phyloP scores from a whole-genome alignment of 2,329 filamentous ascomycete genomes.

The Aspergillus sp. region DNA sequence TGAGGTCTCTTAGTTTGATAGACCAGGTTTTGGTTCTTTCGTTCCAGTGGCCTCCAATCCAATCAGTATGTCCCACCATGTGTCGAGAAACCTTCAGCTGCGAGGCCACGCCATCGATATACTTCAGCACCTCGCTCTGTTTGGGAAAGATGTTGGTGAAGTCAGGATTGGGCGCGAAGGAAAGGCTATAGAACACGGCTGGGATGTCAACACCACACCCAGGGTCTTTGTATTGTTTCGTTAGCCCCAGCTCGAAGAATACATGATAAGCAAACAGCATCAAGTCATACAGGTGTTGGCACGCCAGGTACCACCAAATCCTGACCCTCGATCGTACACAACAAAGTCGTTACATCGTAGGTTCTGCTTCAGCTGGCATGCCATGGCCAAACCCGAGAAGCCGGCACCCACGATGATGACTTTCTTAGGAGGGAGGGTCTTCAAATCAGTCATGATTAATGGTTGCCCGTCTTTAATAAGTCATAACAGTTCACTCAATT shows the following conservation, averaged over 20 bases:
- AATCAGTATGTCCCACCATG: constrained; percentile 7
- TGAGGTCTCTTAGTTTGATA: constrained; percentile 3
- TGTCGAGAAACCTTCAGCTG: constrained; percentile 1
- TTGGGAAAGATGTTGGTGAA: constrained; percentile 9
- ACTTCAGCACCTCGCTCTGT: constrained; percentile 9
- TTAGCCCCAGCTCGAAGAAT: not conserved
- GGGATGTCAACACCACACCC: constrained; percentile 18
- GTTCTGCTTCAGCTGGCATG: constrained; percentile 10
- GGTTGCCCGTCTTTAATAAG: not conserved
- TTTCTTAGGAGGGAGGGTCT: not conserved
- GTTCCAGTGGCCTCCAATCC: constrained; percentile 14
- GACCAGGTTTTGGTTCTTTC: constrained; percentile 7
- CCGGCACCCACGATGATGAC: constrained; percentile 16
- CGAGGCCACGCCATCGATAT: constrained; percentile 7
- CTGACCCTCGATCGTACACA: constrained; percentile 8
- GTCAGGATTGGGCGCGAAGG: constrained; percentile 12
- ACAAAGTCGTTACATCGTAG: constrained; percentile 9
- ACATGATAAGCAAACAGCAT: not conserved
- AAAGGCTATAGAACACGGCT: constrained; percentile 12
- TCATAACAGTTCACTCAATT: not conserved
- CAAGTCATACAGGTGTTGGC: constrained; percentile 11
- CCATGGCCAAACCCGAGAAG: constrained; percentile 13
- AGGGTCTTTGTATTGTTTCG: constrained; percentile 1
- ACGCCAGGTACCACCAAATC: constrained; percentile 11
- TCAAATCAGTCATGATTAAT: not conserved